Base-by-base conservation (phyloP, 805 yeast species). In the Ogataea ramenticola region DNA sequence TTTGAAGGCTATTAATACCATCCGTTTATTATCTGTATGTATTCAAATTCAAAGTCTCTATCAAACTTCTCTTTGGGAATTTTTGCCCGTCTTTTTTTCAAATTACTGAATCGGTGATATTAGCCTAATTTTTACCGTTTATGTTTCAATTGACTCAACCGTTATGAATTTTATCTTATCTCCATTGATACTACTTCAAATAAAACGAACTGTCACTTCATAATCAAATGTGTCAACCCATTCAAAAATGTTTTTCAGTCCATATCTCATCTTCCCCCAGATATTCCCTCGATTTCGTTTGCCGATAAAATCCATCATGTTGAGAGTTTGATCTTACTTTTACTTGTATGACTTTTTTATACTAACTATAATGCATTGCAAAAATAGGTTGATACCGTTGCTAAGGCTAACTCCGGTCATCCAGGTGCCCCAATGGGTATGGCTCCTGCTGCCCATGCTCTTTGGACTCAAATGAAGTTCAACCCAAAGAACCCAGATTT, bases 361-460 rank as follows among this genome's bases (percentile, higher is more conserved):
- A 29, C 32, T 29, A 29, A 29, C 32, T 11, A 11, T 8, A 29
- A 14, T 22, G 34, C 36, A 29, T 33, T 10, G 10, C 7, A 12
- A 15, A 8, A 21, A 15, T 43, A 65, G 68, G 84, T 86, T 43
- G 99, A 91, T 66, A 80, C 86, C 52, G 95, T 87, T 49, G 74
- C 82, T 47, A 76, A 80, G 68, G 91, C 97, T 58, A 85, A 91
- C 70, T 84, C 96, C 48, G 99, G 99, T 54, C 99, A 91, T 72
- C 99, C 99, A 44, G 99, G 99, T 73, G 98, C 99, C 43, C 98
- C 98, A 59, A 80, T 91, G 79, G 98, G 98, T 51, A 73, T 91
- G 69, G 97, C 99, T 16, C 96, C 97, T 39, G 82, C 90, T 48
- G 96, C 97, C 50, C 97, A 91, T 68, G 82, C 80, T 45, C 66